Percentiles rank a stretch among this genome's conserved stretches.
Conservation (phyloP, 139 green algal species). For the Protoeuglena noctilucae region DNA sequence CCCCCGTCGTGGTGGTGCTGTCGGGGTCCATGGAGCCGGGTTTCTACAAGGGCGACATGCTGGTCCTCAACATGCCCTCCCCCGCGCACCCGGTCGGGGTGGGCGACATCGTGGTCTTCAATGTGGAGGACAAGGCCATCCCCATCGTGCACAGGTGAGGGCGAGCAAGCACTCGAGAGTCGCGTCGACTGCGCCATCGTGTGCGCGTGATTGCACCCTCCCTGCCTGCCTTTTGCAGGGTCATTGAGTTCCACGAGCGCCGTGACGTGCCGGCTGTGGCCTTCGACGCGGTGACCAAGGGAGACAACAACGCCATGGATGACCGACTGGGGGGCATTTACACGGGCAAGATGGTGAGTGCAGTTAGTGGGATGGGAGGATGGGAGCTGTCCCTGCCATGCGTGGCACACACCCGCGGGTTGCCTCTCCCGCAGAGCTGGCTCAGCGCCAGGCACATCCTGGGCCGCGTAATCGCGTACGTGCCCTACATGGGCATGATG, state of each 20-base stretch:
- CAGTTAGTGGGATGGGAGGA: too few species aligned
- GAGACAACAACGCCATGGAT: conserved; percentile 93
- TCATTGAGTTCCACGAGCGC: too few species aligned
- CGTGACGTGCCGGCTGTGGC: too few species aligned
- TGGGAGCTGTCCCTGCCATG: too few species aligned
- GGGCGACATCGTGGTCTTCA: conserved; percentile 85
- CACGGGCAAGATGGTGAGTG: conserved; percentile 63
- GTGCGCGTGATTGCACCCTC: neutral
- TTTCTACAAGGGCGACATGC: conserved; percentile 90
- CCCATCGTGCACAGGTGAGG: conserved; percentile 81
- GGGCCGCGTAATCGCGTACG: conserved; percentile 74
- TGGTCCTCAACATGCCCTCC: conserved; percentile 79
- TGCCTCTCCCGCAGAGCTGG: too few species aligned
- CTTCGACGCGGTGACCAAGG: too few species aligned
- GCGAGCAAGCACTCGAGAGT: neutral
- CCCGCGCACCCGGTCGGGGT: conserved; percentile 24
- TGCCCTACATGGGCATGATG: conserved; percentile 82
- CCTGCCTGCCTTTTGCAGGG: neutral
- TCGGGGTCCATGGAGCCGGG: conserved; percentile 94
- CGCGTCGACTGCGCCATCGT: neutral
- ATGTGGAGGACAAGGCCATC: conserved; percentile 79
- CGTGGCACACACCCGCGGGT: too few species aligned
- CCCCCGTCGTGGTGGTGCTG: conserved; percentile 92
- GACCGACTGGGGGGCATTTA: conserved; percentile 74
- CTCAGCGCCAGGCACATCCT: conserved; percentile 86